Evolutionary conservation across 805 yeast species (phyloP).

Genomic region (Schizosaccharomyces osmophilus): DNA sequence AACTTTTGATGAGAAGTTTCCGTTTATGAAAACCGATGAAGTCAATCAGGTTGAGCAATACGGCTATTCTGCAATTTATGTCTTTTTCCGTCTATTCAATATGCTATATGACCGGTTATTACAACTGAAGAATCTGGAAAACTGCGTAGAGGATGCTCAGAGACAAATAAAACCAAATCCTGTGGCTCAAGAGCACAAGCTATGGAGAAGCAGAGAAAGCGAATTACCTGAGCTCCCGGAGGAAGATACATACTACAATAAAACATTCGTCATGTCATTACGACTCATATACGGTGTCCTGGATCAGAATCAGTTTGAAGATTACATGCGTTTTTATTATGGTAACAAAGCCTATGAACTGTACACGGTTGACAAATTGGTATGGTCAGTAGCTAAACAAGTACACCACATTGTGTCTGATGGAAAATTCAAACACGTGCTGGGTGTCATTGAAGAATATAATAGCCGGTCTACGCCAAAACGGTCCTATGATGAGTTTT

Average conservation of each 20-base stretch:
- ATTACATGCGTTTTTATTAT: constrained; percentile 80
- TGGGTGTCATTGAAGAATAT: constrained; percentile 53
- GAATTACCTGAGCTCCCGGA: background rate
- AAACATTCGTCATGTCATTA: constrained; percentile 25
- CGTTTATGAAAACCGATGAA: background rate
- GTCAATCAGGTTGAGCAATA: constrained; percentile 41
- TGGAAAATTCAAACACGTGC: constrained; percentile 52
- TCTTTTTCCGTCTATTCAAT: constrained; percentile 66
- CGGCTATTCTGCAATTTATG: constrained; percentile 70
- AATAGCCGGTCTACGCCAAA: constrained; percentile 45
- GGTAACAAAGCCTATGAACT: constrained; percentile 79
- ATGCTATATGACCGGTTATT: constrained; percentile 56
- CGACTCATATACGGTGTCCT: constrained; percentile 65
- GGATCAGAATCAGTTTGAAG: constrained; percentile 89
- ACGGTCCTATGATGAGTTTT: constrained; percentile 62
- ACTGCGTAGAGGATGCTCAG: background rate
- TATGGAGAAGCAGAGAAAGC: background rate
- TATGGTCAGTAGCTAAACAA: constrained; percentile 63
- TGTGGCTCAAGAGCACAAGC: background rate
- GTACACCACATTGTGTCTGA: constrained; percentile 68
- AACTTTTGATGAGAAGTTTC: background rate
- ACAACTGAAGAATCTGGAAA: constrained; percentile 49
- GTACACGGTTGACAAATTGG: constrained; percentile 79
- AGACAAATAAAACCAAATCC: background rate
- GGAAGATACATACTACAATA: background rate